Conservation (phyloP, 2,329 filamentous ascomycete genomes). For the Emmonsiellopsis sp. region DNA sequence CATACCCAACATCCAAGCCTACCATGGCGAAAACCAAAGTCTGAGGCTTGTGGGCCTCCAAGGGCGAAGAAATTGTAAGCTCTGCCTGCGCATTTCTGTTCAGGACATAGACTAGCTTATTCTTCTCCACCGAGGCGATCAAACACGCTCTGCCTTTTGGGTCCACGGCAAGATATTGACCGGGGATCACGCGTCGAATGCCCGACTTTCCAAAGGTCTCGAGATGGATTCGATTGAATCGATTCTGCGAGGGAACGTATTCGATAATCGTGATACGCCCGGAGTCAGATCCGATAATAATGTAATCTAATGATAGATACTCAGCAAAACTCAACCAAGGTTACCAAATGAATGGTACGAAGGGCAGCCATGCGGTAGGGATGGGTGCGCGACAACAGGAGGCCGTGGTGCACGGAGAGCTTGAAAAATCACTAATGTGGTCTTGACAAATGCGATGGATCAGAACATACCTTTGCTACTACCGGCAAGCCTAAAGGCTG, state of each 20-base stretch:
- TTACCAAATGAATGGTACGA: conserved; percentile 4
- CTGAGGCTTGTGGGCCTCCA: conserved; percentile 90
- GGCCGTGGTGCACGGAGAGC: conserved; percentile 47
- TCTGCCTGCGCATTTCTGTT: conserved; percentile 92
- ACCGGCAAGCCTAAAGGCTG: conserved; percentile 83
- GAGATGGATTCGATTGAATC: conserved; percentile 79
- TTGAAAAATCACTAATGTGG: conserved; percentile 64
- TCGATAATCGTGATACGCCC: conserved; percentile 90
- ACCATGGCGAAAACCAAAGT: conserved; percentile 82
- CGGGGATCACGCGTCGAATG: conserved; percentile 82
- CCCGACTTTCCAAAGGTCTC: conserved; percentile 99
- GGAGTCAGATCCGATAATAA: conserved; percentile 91
- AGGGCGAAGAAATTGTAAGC: conserved; percentile 89
- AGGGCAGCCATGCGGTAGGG: conserved; percentile 8
- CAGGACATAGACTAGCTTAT: conserved; percentile 97
- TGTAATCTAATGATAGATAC: conserved; percentile 60
- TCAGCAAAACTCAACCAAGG: conserved; percentile 32
- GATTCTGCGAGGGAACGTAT: conserved; percentile 77
- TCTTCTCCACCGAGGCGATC: conserved; percentile 92
- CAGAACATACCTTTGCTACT: conserved; percentile 79
- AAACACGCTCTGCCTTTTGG: conserved; percentile 93
- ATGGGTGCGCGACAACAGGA: conserved; percentile 13
- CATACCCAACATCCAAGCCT: conserved; percentile 88
- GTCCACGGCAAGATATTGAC: conserved; percentile 91
- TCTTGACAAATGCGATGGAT: conserved; percentile 16